Base-by-base conservation (phyloP, 2,329 filamentous ascomycete genomes). In the Exutisphaerella laricina region DNA sequence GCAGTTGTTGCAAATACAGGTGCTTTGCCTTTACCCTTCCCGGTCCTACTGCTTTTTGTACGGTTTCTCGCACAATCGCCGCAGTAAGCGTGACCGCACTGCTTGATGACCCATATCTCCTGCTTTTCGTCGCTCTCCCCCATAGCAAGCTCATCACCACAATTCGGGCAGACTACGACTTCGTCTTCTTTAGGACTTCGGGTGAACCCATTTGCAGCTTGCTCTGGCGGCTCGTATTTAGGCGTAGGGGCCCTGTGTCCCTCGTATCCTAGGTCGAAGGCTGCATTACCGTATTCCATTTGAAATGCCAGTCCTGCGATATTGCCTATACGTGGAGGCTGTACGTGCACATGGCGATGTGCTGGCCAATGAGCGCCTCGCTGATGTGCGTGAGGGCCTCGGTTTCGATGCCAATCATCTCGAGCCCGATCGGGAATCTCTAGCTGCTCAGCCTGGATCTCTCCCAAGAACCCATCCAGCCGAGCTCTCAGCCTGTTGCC, bases 61-160 rank as follows among this genome's bases (percentile, higher is more conserved):
- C 68, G 67, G 25, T 67, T 66, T 5, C 62, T 55, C 18, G 71
- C 68, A 54, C 74, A 77, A 43, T 67, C 64, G 38, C 74, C 74
- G 53, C 74, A 77, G 48, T 77, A 77, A 2, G 72, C 92, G 69
- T 98, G 92, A 51, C 92, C 92, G 63, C 92, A 98, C 39, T 76
- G 76, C 66, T 89, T 95, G 25, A 92, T 75, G 1, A 92, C 84
- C 88, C 89, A 97, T 49, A 97, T 90, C 57, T 95, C 85, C 59
- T 86, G 82, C 65, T 94, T 88, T 23, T 70, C 61, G 20, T 76
- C 71, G 16, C 74, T 71, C 0, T 79, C 79, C 14, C 88, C 85
- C 38, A 83, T 80, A 4, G 87, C 84, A 12, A 98, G 70, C 66
- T 97, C 90, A 45, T 85, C 77, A 13, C 84, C 82, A 57, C 92